phyloP scores from a whole-genome alignment of 352 stramenopile species.

The Saprolegnia parasitica region DNA sequence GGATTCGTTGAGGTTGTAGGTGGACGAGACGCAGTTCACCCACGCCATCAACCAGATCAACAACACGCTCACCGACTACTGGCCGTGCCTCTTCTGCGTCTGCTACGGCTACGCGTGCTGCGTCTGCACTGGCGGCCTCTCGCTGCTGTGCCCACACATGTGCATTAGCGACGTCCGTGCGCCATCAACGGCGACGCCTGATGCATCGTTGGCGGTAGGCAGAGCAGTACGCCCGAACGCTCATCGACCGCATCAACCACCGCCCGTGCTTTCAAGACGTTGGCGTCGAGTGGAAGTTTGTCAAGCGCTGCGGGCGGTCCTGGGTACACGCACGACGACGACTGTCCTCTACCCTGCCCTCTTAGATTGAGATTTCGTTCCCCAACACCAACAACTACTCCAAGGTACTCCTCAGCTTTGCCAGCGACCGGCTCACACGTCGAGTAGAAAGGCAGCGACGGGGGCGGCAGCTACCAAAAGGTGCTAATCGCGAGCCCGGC shows the following conservation, averaged over 20 bases:
- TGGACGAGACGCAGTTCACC: slow-evolving; percentile 56
- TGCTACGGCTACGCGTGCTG: slow-evolving; percentile 64
- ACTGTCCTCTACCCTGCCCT: no score
- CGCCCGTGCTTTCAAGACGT: slow-evolving; percentile 51
- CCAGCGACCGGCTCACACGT: no score
- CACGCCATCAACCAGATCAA: slow-evolving; percentile 80
- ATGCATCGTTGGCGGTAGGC: slow-evolving; percentile 35
- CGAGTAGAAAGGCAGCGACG: background rate
- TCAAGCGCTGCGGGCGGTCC: slow-evolving; percentile 51
- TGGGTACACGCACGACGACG: slow-evolving; percentile 48
- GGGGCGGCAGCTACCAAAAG: background rate
- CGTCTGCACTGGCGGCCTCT: slow-evolving; percentile 57
- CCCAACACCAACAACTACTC: slow-evolving; percentile 32
- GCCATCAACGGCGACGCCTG: background rate
- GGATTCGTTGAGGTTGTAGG: slow-evolving; percentile 27
- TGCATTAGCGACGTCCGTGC: slow-evolving; percentile 65
- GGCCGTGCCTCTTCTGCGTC: slow-evolving; percentile 69
- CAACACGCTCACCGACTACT: slow-evolving; percentile 80
- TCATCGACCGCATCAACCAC: slow-evolving; percentile 57
- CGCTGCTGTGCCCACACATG: slow-evolving; percentile 61
- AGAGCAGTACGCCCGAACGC: slow-evolving; percentile 59
- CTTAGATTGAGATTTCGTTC: slow-evolving; percentile 61
- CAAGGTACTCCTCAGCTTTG: no score
- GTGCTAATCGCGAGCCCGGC: background rate
- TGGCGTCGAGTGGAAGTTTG: slow-evolving; percentile 56